A percentile compares a stretch with the other conserved stretches of the same genome.
phyloP scores from a whole-genome alignment of 106 monocot species.

The Dendrobium huoshanense region DNA sequence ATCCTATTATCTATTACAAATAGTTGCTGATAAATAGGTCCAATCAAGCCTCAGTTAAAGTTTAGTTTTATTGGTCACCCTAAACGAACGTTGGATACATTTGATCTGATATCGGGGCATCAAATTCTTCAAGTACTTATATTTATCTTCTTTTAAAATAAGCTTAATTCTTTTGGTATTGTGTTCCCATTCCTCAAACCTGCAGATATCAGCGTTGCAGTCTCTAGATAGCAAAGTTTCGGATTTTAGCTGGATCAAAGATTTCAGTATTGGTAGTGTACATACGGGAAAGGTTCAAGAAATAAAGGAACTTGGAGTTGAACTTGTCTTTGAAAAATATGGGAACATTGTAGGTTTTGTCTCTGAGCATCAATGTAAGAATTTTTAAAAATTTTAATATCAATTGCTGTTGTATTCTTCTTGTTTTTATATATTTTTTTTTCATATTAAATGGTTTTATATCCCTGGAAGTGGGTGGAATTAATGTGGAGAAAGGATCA shows the following conservation, averaged over 20 bases:
- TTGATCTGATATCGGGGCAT: not conserved
- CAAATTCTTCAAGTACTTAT: not conserved
- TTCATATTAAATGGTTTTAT: not conserved
- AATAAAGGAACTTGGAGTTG: constrained; percentile 73
- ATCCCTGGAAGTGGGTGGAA: constrained; percentile 56
- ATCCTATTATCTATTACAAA: not conserved
- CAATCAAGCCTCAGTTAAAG: not conserved
- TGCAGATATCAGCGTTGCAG: constrained; percentile 64
- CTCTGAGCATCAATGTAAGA: constrained; percentile 75
- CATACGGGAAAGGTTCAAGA: constrained; percentile 76
- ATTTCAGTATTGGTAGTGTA: constrained; percentile 58
- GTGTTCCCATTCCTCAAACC: not conserved
- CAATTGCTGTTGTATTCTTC: not conserved
- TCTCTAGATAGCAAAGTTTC: constrained; percentile 15
- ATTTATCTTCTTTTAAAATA: not conserved
- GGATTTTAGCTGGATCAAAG: constrained; percentile 26
- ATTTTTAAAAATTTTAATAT: not conserved
- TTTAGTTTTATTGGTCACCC: not conserved
- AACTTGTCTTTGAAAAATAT: constrained; percentile 64
- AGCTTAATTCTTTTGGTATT: constrained; percentile 4
- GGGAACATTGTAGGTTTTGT: constrained; percentile 77
- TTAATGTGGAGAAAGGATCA: constrained; percentile 41
- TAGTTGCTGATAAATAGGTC: not conserved
- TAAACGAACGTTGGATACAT: not conserved
- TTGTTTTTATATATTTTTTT: not conserved